Percentiles rank a stretch among this genome's conserved stretches.
Evolutionary conservation across 2,329 filamentous ascomycete genomes (phyloP).

Genomic region (Aspergillus flavus): DNA sequence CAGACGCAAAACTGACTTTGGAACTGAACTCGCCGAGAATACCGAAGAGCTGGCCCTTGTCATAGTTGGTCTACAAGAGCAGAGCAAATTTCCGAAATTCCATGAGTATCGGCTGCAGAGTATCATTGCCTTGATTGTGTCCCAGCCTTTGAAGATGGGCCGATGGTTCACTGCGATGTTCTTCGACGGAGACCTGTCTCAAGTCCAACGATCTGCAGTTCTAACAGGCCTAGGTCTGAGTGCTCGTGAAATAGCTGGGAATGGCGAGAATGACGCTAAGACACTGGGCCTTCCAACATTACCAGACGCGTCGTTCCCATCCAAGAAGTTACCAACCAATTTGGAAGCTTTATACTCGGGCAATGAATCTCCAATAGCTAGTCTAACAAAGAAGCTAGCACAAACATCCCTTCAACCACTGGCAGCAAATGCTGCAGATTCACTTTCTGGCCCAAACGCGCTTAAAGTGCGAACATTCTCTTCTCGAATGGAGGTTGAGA

Average conservation of each 20-base stretch:
- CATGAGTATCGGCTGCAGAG: conserved; percentile 73
- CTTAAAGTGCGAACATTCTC: conserved; percentile 91
- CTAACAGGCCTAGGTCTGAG: conserved; percentile 80
- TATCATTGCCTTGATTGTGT: conserved; percentile 78
- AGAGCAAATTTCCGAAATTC: conserved; percentile 79
- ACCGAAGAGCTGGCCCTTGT: conserved; percentile 76
- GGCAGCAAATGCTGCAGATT: conserved; percentile 78
- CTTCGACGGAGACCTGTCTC: conserved; percentile 88
- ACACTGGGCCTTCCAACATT: conserved; percentile 34
- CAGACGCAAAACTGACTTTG: conserved; percentile 83
- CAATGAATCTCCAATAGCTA: conserved; percentile 61
- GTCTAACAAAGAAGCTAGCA: conserved; percentile 68
- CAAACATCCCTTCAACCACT: conserved; percentile 77
- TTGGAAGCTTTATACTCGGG: conserved; percentile 71
- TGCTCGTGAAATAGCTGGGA: conserved; percentile 81
- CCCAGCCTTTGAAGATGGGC: conserved; percentile 75
- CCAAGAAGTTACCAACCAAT: conserved; percentile 73
- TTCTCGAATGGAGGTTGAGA: conserved; percentile 69
- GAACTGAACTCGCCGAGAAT: conserved; percentile 84
- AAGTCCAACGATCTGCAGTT: conserved; percentile 79
- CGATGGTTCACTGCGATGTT: conserved; percentile 83
- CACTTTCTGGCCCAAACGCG: conserved; percentile 74
- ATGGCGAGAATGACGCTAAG: conserved; percentile 59
- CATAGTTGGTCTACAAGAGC: conserved; percentile 80
- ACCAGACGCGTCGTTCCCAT: conserved; percentile 66